Base-by-base conservation (phyloP, 2,329 filamentous ascomycete genomes). In the Colletotrichum eleusines region DNA sequence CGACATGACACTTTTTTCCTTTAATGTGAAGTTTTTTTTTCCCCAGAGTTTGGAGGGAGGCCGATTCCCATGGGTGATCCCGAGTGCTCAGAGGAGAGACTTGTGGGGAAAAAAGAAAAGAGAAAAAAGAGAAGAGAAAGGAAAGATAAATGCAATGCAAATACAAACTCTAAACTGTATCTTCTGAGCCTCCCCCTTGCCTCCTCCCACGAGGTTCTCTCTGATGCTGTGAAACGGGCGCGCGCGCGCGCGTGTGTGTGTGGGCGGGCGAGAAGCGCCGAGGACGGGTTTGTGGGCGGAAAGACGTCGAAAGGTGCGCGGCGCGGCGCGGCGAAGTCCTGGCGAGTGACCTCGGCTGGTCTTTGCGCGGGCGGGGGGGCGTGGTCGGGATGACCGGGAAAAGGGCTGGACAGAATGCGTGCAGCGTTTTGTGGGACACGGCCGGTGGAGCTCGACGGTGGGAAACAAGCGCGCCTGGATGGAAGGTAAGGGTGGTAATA, bases 251-350 rank as follows among this genome's bases (percentile, higher is more conserved):
- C 18, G 38, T 40, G 38, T 16, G 38, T 40, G 38, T 5, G 38
- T 40, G 38, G 38, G 16, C 5, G 42, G 42, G 44, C 11, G 40
- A 33, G 26, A 50, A 44, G 38, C 61, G 42, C 42, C 63, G 68
- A 62, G 50, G 23, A 62, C 57, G 50, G 53, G 58, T 35, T 42
- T n/a, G 20, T 44, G 20, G 18, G 66, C 68, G 68, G 63, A 58
- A 50, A 38, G 63, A 38, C 9, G 57, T 55, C 46, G 46, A 66
- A 55, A 31, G 33, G 63, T 57, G 26, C 16, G 16, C 50, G 33
- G 40, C 33, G 42, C 18, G 50, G 50, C 67, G 50, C 67, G 66
- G 66, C 61, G 42, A n/a, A 69, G 66, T 59, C 26, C 40, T 48
- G n/a, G 46, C 11, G 4, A 48, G 46, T 40, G 35, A 42, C 40